Evolutionary conservation across 2,329 filamentous ascomycete species (phyloP).

Genomic region (Dendrostoma leiphaemia): DNA sequence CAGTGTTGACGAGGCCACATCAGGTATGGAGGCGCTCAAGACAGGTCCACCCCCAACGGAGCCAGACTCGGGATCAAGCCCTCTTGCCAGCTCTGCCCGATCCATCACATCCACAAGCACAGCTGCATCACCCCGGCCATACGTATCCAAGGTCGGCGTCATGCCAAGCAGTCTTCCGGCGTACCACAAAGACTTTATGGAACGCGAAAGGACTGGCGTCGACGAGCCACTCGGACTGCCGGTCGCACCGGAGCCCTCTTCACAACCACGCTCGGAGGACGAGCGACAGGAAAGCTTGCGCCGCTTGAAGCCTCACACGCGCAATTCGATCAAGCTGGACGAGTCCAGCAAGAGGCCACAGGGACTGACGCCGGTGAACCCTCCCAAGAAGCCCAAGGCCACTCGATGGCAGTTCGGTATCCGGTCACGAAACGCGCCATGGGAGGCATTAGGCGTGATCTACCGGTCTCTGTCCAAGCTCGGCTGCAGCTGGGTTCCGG

Average conservation of each 20-base stretch:
- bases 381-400: constrained; percentile 70
- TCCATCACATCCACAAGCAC: constrained; percentile 51
- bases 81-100: constrained; percentile 53
- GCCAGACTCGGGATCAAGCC: constrained; percentile 41
- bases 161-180: constrained; percentile 86
- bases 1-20: constrained; percentile 50
- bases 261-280: constrained; percentile 58
- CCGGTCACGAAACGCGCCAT: constrained; percentile 86
- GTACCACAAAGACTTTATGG: constrained; percentile 89
- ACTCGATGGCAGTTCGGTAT: constrained; percentile 99
- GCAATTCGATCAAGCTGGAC: constrained; percentile 68
- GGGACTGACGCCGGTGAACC: constrained; percentile 60
- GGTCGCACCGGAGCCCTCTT: constrained; percentile 46
- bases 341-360: constrained; percentile 59
- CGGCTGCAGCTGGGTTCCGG: constrained; percentile 81
- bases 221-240: constrained; percentile 43
- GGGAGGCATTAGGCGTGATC: constrained; percentile 91
- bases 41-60: constrained; percentile 21
- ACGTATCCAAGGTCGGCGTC: constrained; percentile 85
- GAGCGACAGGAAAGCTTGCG: constrained; percentile 80
- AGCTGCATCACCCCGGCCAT: constrained; percentile 49
- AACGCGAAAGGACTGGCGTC: constrained; percentile 59
- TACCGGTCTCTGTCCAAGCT: constrained; percentile 88
- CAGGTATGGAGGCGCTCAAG: constrained; percentile 44
- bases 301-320: constrained; percentile 81